A percentile compares a stretch with the other conserved stretches of the same genome.
Evolutionary conservation across 148 eudicot species (phyloP).

Genomic region (Amaranthus palmeri): DNA sequence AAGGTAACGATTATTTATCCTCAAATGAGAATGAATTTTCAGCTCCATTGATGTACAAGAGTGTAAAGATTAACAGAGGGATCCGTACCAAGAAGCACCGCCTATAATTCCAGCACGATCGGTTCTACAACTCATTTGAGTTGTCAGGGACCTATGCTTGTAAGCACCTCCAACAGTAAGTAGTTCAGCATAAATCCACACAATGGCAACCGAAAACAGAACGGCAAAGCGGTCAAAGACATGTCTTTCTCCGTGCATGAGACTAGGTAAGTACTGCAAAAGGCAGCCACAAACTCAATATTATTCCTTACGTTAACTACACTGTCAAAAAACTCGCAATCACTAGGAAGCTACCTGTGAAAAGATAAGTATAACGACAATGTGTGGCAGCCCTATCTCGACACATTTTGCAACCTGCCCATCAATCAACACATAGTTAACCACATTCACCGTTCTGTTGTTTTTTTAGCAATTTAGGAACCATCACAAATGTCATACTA

Average conservation of each 20-base stretch:
- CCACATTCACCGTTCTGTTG: not conserved
- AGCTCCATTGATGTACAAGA: not conserved
- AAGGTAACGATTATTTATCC: not conserved
- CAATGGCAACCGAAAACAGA: conserved; percentile 66
- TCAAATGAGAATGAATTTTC: not conserved
- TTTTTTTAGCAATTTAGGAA: not conserved
- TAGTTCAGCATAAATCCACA: conserved; percentile 84
- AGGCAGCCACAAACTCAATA: not conserved
- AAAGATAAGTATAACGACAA: conserved; percentile 55
- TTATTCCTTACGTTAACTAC: not conserved
- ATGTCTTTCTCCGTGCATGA: conserved; percentile 51
- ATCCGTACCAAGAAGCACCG: conserved; percentile 71
- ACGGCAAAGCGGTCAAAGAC: conserved; percentile 78
- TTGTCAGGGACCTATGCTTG: conserved; percentile 46
- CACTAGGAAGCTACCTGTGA: conserved; percentile 46
- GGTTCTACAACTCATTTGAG: conserved; percentile 81
- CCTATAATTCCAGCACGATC: conserved; percentile 86
- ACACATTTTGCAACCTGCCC: conserved; percentile 65
- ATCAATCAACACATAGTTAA: conserved; percentile 13
- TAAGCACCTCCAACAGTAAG: conserved; percentile 91
- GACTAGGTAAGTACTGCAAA: conserved; percentile 74
- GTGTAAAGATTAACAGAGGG: not conserved
- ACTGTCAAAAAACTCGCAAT: not conserved
- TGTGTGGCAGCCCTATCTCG: conserved; percentile 75
- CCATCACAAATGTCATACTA: not conserved